Base-by-base conservation (phyloP, 1,284 basidiomycete species). In the Pseudozyma flocculosa region DNA sequence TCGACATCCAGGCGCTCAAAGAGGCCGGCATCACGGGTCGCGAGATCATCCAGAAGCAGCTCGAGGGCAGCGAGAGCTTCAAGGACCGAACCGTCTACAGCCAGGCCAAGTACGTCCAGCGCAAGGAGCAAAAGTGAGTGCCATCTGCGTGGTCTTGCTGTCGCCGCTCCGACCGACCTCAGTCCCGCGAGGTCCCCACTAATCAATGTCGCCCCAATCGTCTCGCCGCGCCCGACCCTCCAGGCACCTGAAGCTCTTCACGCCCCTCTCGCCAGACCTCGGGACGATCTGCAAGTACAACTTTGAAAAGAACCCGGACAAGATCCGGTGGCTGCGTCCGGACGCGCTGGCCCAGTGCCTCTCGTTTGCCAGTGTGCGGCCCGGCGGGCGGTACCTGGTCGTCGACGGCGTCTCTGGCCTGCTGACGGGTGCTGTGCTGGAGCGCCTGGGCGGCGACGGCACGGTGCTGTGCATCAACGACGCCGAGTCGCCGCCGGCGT, bases 271-370 rank as follows among this genome's bases (percentile, higher is more conserved):
- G 40, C 92, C 94, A 0, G 92, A 92, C 0, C 76, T 90, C 22
- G 87, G 87, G 81, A 92, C 93, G 75, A 85, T 98, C 38, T 87
- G 88, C 75, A 86, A 90, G 62, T 93, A 90, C 78, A 91, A 91
- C 88, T 88, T 90, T 43, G 78, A 79, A 80, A 63, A 68, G 42
- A 81, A 81, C 50, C 61, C 90, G 44, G 83, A 80, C 51, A 86
- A 90, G 53, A 86, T 95, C 53, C 86, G 90, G 39, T 87, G 90
- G 63, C 83, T 99, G 37, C 87, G 95, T 8, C 82, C 87, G 29
- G 95, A 99, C 79, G 86, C 90, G 1, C 81, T 98, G 21, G 87
- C 90, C 2, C 93, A 97, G 78, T 85, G 95, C 60, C 80, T 98
- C 30, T 89, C 85, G 48, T 80, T 92, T 50, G 88, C 86, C 18